These are phyloP conservation scores for Colletotrichum incanum DNA, from an alignment of 2,329 filamentous ascomycete species.

Conservation along the genomic window DNA sequence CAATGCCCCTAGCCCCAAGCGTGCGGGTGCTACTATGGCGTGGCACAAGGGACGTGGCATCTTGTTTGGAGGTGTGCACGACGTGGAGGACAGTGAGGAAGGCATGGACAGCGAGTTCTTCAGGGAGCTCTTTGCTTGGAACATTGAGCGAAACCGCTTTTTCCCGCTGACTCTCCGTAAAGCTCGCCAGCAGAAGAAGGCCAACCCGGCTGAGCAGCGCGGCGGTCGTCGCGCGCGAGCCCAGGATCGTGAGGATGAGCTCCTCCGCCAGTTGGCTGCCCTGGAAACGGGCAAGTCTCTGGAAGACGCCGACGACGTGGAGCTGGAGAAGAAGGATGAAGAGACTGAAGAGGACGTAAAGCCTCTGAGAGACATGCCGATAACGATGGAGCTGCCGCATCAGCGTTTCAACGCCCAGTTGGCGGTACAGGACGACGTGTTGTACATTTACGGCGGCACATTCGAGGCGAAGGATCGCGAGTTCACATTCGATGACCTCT, in stretches of 20 bases:
- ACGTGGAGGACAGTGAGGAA: conserved; percentile 92
- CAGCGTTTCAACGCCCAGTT: conserved; percentile 92
- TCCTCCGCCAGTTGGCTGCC: conserved; percentile 88
- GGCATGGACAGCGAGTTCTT: conserved; percentile 99
- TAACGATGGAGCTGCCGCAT: conserved; percentile 89
- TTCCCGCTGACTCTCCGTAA: conserved; percentile 87
- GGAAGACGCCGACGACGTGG: conserved; percentile 65
- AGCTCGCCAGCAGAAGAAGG: conserved; percentile 77
- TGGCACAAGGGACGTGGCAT: conserved; percentile 95
- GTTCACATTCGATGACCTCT: conserved; percentile 96
- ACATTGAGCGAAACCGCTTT: conserved; percentile 94
- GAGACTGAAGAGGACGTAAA: conserved; percentile 70
- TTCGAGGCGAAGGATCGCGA: conserved; percentile 96
- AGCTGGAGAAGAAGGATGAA: conserved; percentile 64
- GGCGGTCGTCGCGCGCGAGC: conserved; percentile 79
- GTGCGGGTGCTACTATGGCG: conserved; percentile 94
- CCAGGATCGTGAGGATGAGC: conserved; percentile 92
- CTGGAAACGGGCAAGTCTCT: conserved; percentile 82
- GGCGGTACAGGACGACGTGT: conserved; percentile 90
- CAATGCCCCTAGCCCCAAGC: conserved; percentile 86
- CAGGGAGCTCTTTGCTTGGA: conserved; percentile 92
- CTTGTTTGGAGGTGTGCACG: conserved; percentile 93
- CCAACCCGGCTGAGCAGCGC: conserved; percentile 70
- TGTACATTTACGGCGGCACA: conserved; percentile 96
- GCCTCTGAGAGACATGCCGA: conserved; percentile 73